Base-by-base conservation (phyloP, 805 yeast genomes). In the Blastobotrys mokoenaii region DNA sequence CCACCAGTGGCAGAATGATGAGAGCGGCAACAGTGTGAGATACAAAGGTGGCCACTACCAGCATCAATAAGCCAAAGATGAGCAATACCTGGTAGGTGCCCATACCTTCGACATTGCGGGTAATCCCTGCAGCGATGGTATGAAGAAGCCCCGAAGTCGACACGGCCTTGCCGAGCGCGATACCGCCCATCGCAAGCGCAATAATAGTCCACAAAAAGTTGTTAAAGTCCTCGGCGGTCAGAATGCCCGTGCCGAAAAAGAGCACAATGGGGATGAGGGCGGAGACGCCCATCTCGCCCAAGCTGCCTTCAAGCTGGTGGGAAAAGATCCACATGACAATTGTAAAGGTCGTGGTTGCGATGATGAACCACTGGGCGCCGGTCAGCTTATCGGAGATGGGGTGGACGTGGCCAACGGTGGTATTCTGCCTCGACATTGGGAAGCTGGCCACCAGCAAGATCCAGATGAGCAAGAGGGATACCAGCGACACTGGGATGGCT, bases 241-340 rank as follows among this genome's bases (percentile, higher is more conserved):
- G 68, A 15, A 89, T 65, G 1, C 97, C 96, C 0, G 96, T 78
- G 3, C 96, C 97, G 59, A 90, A 90, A 58, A 90, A 82, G n/a
- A 87, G 65, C n/a, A 88, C 74, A 57, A 90, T 75, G 9, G 98
- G 97, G 14, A 89, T 73, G 46, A 93, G 73, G 0, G 97, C 95
- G 49, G 93, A 80, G 52, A 89, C 81, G n/a, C 98, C 98, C 93
- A 89, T 87, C 56, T 89, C 96, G 30, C 98, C 98, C 59, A 90
- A 78, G 1, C 79, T 59, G 1, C 76, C 77, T 46, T 83, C 80
- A 9, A 89, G 65, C 56, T 77, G 76, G 34, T 84, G 84, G 0
- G 94, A 83, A 44, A 87, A 68, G 68, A 97, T 90, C 98, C 98
- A 90, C 36, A 90, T 68, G 1, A 77, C 62, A 47, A 90, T 90